Evolutionary conservation across 2,329 filamentous ascomycete species (phyloP).

Genomic region (Microsporum audouinii): DNA sequence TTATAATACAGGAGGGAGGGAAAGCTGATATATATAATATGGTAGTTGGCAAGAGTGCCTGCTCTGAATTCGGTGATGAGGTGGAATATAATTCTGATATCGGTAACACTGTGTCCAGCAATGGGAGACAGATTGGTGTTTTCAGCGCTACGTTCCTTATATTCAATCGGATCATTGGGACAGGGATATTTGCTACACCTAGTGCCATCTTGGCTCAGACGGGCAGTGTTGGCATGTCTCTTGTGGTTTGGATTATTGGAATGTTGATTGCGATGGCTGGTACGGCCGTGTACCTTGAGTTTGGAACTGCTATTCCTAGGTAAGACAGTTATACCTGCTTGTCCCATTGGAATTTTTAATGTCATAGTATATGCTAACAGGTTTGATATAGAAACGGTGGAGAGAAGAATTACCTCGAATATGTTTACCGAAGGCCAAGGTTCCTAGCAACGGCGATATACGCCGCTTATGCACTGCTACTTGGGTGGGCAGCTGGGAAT

Average conservation of each 20-base stretch:
- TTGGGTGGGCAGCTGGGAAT: slow-evolving; percentile 44
- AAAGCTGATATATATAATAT: not conserved
- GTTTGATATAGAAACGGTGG: slow-evolving; percentile 35
- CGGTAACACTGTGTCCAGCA: not conserved
- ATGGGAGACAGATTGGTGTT: slow-evolving; percentile 27
- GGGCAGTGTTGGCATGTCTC: slow-evolving; percentile 36
- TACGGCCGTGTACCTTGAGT: slow-evolving; percentile 38
- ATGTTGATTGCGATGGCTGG: slow-evolving; percentile 38
- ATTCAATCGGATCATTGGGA: slow-evolving; percentile 40
- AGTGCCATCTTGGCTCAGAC: slow-evolving; percentile 35
- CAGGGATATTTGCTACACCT: slow-evolving; percentile 41
- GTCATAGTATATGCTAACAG: not conserved
- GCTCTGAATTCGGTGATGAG: not conserved
- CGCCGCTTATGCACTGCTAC: slow-evolving; percentile 40
- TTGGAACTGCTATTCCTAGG: slow-evolving; percentile 40
- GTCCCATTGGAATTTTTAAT: not conserved
- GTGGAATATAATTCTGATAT: not conserved
- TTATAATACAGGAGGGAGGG: not conserved
- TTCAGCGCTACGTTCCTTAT: slow-evolving; percentile 37
- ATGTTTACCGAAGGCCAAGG: slow-evolving; percentile 40
- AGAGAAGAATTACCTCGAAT: slow-evolving; percentile 45
- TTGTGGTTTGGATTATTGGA: slow-evolving; percentile 41
- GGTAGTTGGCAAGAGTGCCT: not conserved
- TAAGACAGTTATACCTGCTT: slow-evolving; percentile 14
- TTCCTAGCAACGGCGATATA: slow-evolving; percentile 45